phyloP scores from a whole-genome alignment of 1,284 basidiomycete genomes.

The Apiotrichum akiyoshidainum region DNA sequence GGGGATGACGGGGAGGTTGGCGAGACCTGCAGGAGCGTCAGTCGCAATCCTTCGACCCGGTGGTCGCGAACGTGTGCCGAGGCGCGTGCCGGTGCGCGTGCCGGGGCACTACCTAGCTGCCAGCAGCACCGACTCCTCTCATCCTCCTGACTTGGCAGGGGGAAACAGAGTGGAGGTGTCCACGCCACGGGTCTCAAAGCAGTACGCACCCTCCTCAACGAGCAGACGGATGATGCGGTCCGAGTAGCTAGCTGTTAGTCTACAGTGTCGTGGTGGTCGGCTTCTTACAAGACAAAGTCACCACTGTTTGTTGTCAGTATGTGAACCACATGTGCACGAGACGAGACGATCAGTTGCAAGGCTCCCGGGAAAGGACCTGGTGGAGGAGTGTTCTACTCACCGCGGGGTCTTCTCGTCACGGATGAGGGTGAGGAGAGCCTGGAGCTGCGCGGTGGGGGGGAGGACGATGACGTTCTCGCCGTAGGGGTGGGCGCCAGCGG shows the following conservation, averaged over 20 bases:
- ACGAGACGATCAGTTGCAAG: too few relatives aligned
- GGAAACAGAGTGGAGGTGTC: too few relatives aligned
- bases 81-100: too few relatives aligned
- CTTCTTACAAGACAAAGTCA: slow-evolving; percentile 83
- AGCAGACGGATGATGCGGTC: slow-evolving; percentile 61
- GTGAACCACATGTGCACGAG: too few relatives aligned
- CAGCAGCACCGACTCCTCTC: too few relatives aligned
- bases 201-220: slow-evolving; percentile 57
- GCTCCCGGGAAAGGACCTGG: too few relatives aligned
- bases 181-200: not conserved
- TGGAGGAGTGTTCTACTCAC: slow-evolving; percentile 30
- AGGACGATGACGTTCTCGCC: slow-evolving; percentile 44
- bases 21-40: slow-evolving; percentile 63
- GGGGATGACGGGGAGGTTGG: slow-evolving; percentile 87
- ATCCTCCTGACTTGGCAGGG: too few relatives aligned
- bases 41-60: not conserved
- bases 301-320: slow-evolving; percentile 56
- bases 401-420: slow-evolving; percentile 71
- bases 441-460: slow-evolving; percentile 74
- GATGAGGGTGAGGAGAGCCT: slow-evolving; percentile 94
- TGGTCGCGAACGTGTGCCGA: too few relatives aligned
- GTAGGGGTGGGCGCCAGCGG: slow-evolving; percentile 5
- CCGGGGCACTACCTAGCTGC: too few relatives aligned
- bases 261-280: not conserved
- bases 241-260: slow-evolving; percentile 51